Evolutionary conservation across 176 grass and related monocot species (phyloP).

Genomic region (Carex myosuroides): DNA sequence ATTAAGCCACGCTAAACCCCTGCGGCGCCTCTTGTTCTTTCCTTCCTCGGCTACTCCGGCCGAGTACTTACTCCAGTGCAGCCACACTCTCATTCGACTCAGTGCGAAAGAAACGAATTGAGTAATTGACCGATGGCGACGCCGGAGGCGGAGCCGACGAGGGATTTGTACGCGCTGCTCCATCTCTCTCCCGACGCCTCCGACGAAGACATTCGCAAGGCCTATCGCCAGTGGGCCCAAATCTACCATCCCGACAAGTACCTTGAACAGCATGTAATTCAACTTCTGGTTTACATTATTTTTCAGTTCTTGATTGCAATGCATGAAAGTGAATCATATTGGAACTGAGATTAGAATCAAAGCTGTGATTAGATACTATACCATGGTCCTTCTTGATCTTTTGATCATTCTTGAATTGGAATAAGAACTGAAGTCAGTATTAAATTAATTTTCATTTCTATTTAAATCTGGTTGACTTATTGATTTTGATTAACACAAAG

Average conservation of each 20-base stretch:
- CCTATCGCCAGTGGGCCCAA: conserved; percentile 89
- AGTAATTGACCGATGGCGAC: conserved; percentile 5
- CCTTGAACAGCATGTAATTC: conserved; percentile 48
- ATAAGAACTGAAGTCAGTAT: neutral
- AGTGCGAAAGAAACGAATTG: neutral
- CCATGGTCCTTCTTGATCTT: neutral
- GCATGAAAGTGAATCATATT: neutral
- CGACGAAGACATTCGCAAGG: conserved; percentile 74
- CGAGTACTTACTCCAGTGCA: neutral
- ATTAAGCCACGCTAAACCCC: conserved; percentile 10
- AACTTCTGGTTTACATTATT: neutral
- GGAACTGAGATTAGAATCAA: neutral
- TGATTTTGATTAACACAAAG: neutral
- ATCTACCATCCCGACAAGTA: conserved; percentile 96
- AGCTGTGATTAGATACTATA: neutral
- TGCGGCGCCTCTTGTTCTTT: neutral
- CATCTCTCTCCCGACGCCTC: conserved; percentile 79
- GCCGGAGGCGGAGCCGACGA: conserved; percentile 37
- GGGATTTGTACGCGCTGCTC: conserved; percentile 69
- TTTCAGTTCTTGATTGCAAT: neutral
- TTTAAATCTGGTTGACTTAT: neutral
- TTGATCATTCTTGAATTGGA: neutral
- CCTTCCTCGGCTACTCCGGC: neutral
- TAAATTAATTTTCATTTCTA: neutral
- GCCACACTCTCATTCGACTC: neutral